A percentile compares a stretch with the other conserved stretches of the same genome.
Evolutionary conservation across 352 stramenopile genomes (phyloP).

Genomic region (Globisporangium camurandrum): DNA sequence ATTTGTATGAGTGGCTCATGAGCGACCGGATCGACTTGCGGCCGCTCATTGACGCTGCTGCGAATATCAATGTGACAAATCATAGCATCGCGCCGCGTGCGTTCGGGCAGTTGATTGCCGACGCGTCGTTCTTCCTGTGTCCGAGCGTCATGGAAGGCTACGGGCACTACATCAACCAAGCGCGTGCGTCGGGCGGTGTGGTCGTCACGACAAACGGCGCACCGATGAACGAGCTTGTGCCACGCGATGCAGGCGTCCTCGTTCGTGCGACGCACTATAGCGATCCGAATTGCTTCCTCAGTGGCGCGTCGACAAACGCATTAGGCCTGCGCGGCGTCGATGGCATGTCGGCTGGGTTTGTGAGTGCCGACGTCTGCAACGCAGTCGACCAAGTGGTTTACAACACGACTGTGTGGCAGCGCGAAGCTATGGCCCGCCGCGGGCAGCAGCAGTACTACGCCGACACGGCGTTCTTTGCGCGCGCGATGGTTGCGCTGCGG

Average conservation of each 20-base stretch:
- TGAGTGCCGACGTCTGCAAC: conserved; percentile 21
- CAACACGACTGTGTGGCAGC: conserved; percentile 17
- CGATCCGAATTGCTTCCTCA: conserved; percentile 23
- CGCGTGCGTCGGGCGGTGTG: conserved; percentile 28
- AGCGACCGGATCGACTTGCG: too few relatives aligned
- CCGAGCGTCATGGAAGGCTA: conserved; percentile 56
- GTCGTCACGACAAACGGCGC: conserved; percentile 35
- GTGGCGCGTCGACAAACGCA: conserved; percentile 21
- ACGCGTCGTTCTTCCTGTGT: conserved; percentile 42
- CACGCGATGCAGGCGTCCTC: conserved; percentile 25
- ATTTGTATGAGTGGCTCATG: too few relatives aligned
- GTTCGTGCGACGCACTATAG: conserved; percentile 1
- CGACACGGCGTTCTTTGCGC: conserved; percentile 44
- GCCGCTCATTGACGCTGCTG: neutral
- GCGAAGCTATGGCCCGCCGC: conserved; percentile 18
- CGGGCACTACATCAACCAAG: conserved; percentile 66
- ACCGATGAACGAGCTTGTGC: conserved; percentile 58
- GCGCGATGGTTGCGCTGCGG: conserved; percentile 29
- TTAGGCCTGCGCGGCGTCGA: conserved; percentile 20
- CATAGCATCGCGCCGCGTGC: neutral
- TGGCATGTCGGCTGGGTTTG: conserved; percentile 26
- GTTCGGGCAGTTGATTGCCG: conserved; percentile 21
- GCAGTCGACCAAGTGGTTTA: conserved; percentile 26
- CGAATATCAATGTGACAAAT: conserved; percentile 1
- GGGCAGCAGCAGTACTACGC: conserved; percentile 36